Evolutionary conservation across 345 rosid species (phyloP), one percentile per base, ranked within the genome.

Genomic region (Citropsis articulata): DNA sequence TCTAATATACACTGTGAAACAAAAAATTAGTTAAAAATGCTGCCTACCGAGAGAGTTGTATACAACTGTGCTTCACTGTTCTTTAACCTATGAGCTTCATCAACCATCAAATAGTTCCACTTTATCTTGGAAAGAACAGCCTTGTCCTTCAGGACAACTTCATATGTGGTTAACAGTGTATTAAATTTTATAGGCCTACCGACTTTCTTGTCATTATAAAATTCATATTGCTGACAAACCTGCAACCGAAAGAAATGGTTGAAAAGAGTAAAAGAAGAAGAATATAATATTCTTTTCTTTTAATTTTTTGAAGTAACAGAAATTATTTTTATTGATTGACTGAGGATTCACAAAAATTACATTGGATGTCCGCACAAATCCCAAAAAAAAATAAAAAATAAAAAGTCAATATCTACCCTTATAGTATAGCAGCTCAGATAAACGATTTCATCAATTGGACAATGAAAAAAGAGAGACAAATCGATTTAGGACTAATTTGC

Each of bases 71-170:
- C 99, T 87, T 97, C 99, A 21, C 98, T 91, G 79, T 97, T 97
- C 87, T 97, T 97, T 83, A 97, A 86, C 85, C 99, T 89, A 79
- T 97, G 99, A 81, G 99, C 99, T 86, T 97, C 98, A 86, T 97
- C 99, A 81, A 97, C 99, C 99, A 97, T 97, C 80, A 91, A 78
- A 87, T 97, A 97, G 85, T 84, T 90, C 99, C 99, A 97, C 89
- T 86, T 97, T 77, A 97, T 91, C 91, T 89, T 97, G 69, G 98
- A 94, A 62, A 97, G 97, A 69, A 93, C 90, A 68, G 90, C 92
- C 81, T 97, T 97, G 77, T 97, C 99, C 86, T 97, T 97, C 71
- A 97, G 88, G 76, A 97, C 95, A 57, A 97, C 99, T 88, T 97
- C 99, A 84, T 97, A 97, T 4, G 98, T 97, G 64, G 99, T 94